Evolutionary conservation across 371 early-diverging fungal genomes (phyloP).

Genomic region (Apophysomyces sp.): DNA sequence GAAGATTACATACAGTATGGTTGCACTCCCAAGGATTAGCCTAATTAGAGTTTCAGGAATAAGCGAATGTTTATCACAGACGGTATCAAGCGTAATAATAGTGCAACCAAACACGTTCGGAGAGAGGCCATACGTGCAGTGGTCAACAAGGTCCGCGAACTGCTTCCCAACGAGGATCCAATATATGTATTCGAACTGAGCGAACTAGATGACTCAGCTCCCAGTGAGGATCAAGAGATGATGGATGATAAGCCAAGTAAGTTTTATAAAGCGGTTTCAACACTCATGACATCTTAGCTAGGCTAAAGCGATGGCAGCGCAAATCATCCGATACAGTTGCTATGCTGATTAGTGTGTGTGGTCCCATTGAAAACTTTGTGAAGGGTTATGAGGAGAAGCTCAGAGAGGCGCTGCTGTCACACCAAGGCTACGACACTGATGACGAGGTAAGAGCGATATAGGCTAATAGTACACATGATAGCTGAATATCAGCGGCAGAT

Average conservation of each 20-base stretch:
- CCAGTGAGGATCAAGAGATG: slow-evolving; percentile 5
- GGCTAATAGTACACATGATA: not conserved
- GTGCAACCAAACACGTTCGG: slow-evolving; percentile 1
- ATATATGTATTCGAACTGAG: slow-evolving; percentile 23
- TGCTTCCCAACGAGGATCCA: slow-evolving; percentile 5
- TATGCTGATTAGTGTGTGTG: slow-evolving; percentile 36
- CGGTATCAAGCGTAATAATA: not conserved
- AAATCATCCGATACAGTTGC: slow-evolving; percentile 29
- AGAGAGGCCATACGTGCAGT: slow-evolving; percentile 27
- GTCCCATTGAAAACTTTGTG: slow-evolving; percentile 21
- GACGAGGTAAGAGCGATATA: slow-evolving; percentile 13
- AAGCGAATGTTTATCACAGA: not conserved
- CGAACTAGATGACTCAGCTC: slow-evolving; percentile 12
- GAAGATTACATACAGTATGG: slow-evolving; percentile 27
- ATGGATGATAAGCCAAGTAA: slow-evolving; percentile 26
- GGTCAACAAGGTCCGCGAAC: slow-evolving; percentile 25
- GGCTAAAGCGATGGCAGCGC: slow-evolving; percentile 14
- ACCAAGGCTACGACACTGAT: slow-evolving; percentile 25
- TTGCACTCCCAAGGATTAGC: not conserved
- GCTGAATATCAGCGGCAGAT: not conserved
- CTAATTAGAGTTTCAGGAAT: not conserved
- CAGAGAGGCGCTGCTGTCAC: slow-evolving; percentile 16
- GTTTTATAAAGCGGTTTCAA: not conserved
- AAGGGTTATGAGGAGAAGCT: slow-evolving; percentile 28
- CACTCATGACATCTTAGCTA: slow-evolving; percentile 4